Percentiles rank a stretch among this genome's conserved stretches.
Evolutionary conservation across 2,329 filamentous ascomycete species (phyloP).

Genomic region (Lasiodiplodia theobromae): DNA sequence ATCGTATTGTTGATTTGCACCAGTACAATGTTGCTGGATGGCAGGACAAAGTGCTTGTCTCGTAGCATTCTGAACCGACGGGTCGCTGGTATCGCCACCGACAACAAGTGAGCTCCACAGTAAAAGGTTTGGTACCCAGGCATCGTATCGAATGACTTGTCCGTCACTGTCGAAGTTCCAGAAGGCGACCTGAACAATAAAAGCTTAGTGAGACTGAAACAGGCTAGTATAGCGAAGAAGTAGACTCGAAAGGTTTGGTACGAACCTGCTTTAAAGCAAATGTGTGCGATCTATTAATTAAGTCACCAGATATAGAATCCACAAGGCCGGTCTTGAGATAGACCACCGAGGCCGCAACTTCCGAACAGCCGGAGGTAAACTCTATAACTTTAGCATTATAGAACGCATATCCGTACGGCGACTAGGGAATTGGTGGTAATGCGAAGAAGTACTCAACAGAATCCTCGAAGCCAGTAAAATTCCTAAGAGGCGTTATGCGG

Average conservation of each 20-base stretch:
- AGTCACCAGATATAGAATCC: background rate
- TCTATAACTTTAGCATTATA: conserved; percentile 36
- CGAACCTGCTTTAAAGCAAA: background rate
- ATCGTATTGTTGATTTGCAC: conserved; percentile 47
- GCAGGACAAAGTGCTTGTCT: conserved; percentile 40
- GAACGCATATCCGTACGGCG: conserved; percentile 27
- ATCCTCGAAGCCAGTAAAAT: conserved; percentile 52
- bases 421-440: conserved; percentile 46
- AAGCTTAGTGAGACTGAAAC: background rate
- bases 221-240: no score
- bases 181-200: background rate
- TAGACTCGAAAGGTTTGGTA: background rate
- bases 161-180: background rate
- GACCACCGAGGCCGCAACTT: conserved; percentile 48
- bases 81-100: conserved; percentile 39
- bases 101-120: conserved; percentile 44
- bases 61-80: conserved; percentile 31
- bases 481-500: conserved; percentile 51
- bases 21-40: conserved; percentile 47
- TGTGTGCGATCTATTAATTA: background rate
- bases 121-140: conserved; percentile 41
- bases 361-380: conserved; percentile 46
- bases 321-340: conserved; percentile 38
- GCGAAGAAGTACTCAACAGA: conserved; percentile 56
- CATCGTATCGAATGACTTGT: background rate